These are phyloP conservation scores for Zymoseptoria ardabiliae DNA, from an alignment of 2,329 filamentous ascomycete species.

Conservation along the genomic window DNA sequence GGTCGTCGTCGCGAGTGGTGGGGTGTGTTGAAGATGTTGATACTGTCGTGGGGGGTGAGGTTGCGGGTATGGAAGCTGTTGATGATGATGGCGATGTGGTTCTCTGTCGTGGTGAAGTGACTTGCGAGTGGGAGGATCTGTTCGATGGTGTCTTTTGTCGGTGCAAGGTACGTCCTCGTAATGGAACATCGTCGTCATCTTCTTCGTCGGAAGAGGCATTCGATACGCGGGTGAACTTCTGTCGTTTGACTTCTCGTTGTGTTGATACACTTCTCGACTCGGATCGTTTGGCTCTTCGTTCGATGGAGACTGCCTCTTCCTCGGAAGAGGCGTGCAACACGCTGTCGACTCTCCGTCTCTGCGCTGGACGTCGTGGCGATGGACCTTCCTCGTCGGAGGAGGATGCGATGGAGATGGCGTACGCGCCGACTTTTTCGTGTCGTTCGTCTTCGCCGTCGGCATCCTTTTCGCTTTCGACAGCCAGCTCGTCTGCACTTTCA, in stretches of 20 bases:
- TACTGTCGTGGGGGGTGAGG: background rate
- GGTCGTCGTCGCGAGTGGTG: background rate
- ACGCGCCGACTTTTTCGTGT: background rate
- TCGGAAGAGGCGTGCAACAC: background rate
- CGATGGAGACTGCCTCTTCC: background rate
- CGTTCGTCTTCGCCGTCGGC: background rate
- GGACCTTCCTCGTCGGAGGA: background rate
- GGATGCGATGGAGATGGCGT: background rate
- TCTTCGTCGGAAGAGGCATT: background rate
- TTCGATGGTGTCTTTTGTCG: background rate
- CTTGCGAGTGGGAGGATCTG: too few species aligned
- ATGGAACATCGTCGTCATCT: too few species aligned
- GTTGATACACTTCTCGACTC: background rate
- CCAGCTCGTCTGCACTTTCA: background rate
- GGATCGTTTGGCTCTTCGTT: too few species aligned
- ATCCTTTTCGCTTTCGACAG: background rate
- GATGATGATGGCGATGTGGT: background rate
- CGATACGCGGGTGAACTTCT: background rate
- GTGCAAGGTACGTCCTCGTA: background rate
- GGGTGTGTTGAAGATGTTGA: background rate
- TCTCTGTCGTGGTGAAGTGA: too few species aligned
- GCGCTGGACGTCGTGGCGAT: background rate
- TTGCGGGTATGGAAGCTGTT: background rate
- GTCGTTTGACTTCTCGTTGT: background rate
- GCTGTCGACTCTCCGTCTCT: background rate